Evolutionary conservation across 495 filamentous ascomycete genomes (phyloP), one percentile per base, ranked within the genome.

Genomic region (Neurospora sp.): DNA sequence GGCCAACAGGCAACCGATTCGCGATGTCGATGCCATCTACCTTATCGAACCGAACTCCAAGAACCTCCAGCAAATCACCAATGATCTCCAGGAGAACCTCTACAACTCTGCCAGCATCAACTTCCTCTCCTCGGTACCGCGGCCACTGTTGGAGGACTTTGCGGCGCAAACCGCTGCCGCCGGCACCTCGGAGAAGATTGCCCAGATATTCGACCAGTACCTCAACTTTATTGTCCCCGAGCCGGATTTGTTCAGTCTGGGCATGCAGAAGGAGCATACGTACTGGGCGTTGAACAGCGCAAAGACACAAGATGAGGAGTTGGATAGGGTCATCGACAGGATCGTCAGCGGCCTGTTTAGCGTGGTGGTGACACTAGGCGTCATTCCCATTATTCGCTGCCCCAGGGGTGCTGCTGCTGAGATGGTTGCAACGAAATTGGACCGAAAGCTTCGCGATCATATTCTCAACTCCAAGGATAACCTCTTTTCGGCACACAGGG

Each of bases 391-490:
- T 35, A 98, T 98, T 70, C 87, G 94, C 71, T 97, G 92, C 73
- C 94, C 94, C 22, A 95, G 93, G 78, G 93, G 92, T 39, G 94
- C 94, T 72, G 94, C 96, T 7, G 95, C 96, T 3, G 95, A 98
- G 78, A 90, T 97, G 85, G 95, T 99, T 75, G 90, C 94, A 20
- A 92, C 91, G 22, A 97, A 96, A 73, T 87, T 99, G 9, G 96
- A 98, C 78, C 90, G 96, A 22, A 99, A 97, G 79, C 88, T 99
- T 35, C 91, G 96, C 68, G 96, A 99, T 77, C 96, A 98, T 80
- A 91, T 98, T 71, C 86, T 99, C 70, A 97, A 98, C 81, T 97
- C 96, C 16, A 97, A 97, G 81, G 94, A 98, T 79, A 97, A 97
- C 75, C 87, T 98, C 14, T 98, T 98, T 81, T 87, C 90, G 3